Evolutionary conservation across 441 rosid species (phyloP).

Genomic region (Syzygium syzygioides): DNA sequence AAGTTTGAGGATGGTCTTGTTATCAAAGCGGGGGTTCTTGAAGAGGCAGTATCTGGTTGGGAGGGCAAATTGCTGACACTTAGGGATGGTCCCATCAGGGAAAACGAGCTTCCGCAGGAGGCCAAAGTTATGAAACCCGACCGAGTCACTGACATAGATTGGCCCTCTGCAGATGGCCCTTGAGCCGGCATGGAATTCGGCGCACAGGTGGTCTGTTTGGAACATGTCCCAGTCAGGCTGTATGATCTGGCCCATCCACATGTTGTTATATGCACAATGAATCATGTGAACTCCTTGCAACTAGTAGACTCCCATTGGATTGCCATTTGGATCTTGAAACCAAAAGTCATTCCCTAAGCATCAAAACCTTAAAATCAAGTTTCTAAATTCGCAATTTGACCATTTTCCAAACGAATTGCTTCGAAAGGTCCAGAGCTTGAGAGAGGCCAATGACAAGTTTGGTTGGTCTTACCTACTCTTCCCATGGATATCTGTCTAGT

Average conservation of each 20-base stretch:
- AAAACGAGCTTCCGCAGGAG: slow-evolving; percentile 52
- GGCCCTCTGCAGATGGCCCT: slow-evolving; percentile 90
- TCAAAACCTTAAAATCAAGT: not conserved
- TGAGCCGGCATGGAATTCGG: slow-evolving; percentile 74
- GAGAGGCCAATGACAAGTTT: not conserved
- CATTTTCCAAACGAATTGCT: not conserved
- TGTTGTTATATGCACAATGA: slow-evolving; percentile 77
- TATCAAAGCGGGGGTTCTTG: slow-evolving; percentile 61
- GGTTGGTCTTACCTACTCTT: slow-evolving; percentile 47
- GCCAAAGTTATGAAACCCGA: slow-evolving; percentile 58
- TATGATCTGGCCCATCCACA: slow-evolving; percentile 79
- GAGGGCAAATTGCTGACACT: slow-evolving; percentile 58
- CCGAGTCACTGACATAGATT: slow-evolving; percentile 59
- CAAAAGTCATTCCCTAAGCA: slow-evolving; percentile 73
- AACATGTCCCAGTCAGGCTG: slow-evolving; percentile 96
- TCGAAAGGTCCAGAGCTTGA: not conserved
- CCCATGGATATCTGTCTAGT: slow-evolving; percentile 68
- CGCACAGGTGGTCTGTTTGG: slow-evolving; percentile 73
- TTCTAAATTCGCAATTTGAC: not conserved
- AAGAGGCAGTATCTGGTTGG: slow-evolving; percentile 77
- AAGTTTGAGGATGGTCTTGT: slow-evolving; percentile 55
- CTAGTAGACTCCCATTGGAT: slow-evolving; percentile 79
- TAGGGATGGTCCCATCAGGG: slow-evolving; percentile 73
- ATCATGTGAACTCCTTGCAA: slow-evolving; percentile 77
- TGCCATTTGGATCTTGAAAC: slow-evolving; percentile 82